A percentile compares a stretch with the other conserved stretches of the same genome.
Conservation (phyloP, 2,329 filamentous ascomycete genomes). For the Fusarium circinatum region DNA sequence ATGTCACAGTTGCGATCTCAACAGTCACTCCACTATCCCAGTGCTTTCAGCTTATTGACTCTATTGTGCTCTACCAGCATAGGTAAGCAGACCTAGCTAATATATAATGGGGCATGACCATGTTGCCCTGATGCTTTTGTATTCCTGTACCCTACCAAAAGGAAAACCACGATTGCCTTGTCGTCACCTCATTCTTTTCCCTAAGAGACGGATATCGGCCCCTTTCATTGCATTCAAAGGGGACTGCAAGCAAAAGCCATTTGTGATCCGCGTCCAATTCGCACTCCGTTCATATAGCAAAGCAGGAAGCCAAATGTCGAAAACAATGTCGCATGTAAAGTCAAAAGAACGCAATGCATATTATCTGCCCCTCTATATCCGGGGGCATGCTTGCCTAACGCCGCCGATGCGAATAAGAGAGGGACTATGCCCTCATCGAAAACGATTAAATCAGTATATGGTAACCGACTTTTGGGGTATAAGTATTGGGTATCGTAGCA, state of each 20-base stretch:
- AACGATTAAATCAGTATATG: constrained; percentile 10
- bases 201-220: neutral
- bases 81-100: constrained; percentile 6
- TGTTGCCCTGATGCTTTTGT: neutral
- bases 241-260: neutral
- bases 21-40: neutral
- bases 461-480: constrained; percentile 11
- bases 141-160: constrained; percentile 5
- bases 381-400: constrained; percentile 29
- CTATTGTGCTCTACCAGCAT: constrained; percentile 1
- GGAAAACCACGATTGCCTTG: neutral
- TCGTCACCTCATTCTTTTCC: constrained; percentile 1
- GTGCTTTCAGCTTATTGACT: neutral
- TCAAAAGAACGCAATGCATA: constrained; percentile 15
- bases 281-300: constrained; percentile 1
- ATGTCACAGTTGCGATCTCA: neutral
- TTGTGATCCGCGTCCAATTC: neutral
- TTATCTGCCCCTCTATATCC: constrained; percentile 8
- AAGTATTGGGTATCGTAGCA: constrained; percentile 38
- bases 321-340: neutral
- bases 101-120: constrained; percentile 10
- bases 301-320: constrained; percentile 7
- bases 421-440: constrained; percentile 11
- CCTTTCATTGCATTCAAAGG: neutral
- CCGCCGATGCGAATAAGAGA: constrained; percentile 29